Percentiles rank a stretch among this genome's conserved stretches.
These are phyloP conservation scores for Craspedostauros australis DNA, from an alignment of 108 stramenopile genomes.

Conservation along the genomic window DNA sequence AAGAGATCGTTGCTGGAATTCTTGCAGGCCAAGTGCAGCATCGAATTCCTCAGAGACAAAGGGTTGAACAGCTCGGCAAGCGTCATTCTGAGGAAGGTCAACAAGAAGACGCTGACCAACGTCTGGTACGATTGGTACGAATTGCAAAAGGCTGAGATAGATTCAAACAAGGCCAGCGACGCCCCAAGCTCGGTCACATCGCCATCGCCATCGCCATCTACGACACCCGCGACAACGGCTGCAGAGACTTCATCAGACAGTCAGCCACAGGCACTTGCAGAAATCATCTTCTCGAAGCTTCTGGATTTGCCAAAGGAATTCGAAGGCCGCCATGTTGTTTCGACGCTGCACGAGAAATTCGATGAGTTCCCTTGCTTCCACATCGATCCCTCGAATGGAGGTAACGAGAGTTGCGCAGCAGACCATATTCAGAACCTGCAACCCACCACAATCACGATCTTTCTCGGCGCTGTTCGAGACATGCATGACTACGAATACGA, in stretches of 20 bases:
- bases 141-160: slow-evolving; percentile 3
- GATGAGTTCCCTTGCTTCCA: slow-evolving; percentile 67
- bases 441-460: slow-evolving; percentile 17
- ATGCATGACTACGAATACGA: slow-evolving; percentile 52
- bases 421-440: not conserved
- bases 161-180: too few species aligned
- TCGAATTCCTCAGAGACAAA: slow-evolving; percentile 57
- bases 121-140: slow-evolving; percentile 43
- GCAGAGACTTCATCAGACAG: not conserved
- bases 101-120: slow-evolving; percentile 32
- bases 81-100: slow-evolving; percentile 60
- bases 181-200: too few species aligned
- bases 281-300: slow-evolving; percentile 1
- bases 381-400: not conserved
- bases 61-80: slow-evolving; percentile 42
- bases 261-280: not conserved
- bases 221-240: not conserved
- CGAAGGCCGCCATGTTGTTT: slow-evolving; percentile 32
- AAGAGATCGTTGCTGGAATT: slow-evolving; percentile 55
- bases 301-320: not conserved
- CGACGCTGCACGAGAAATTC: slow-evolving; percentile 61
- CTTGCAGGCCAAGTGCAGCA: slow-evolving; percentile 52
- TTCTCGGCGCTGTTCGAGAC: slow-evolving; percentile 72
- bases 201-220: too few species aligned
- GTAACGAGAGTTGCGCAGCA: not conserved